Evolutionary conservation across 106 monocot genomes (phyloP), one percentile per base, ranked within the genome.

Genomic region (Xerophyta viscosa): DNA sequence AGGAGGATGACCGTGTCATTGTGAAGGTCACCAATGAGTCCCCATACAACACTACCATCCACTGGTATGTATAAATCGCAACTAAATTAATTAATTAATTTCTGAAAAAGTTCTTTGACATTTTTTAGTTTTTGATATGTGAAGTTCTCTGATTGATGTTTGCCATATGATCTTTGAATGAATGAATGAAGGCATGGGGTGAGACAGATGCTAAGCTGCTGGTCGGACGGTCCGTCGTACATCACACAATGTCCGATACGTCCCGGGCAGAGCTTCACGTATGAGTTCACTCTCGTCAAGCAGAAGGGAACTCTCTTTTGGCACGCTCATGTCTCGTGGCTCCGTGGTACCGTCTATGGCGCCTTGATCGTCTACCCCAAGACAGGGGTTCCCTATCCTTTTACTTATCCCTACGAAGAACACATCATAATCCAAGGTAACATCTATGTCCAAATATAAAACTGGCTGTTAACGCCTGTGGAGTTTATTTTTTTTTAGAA

Each of bases 311-410:
- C 72, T 4, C 54, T 77, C 2, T 42, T 65, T 33, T 77, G 70
- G 70, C 76, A 77, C 27, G 76, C 76, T 20, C 76, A 77, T 56
- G 31, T 70, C 30, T 65, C 64, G 23, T 77, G 76, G 76, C 52
- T 77, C 24, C 64, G 76, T 8, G 70, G 64, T 8, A 77, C 70
- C 0, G 65, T 77, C 8, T 53, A 77, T 24, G 76, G 76, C 12
- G 63, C 65, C 18, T 54, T 77, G 50, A 31, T 77, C 37, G 25
- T 77, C 23, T 70, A 70, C 20, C 76, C 76, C 19, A 77, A 70
- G 55, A 63, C 54, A 19, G 70, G 70, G 8, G 70, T 70, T 2
- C 59, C 76, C 19, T 70, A 70, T 50, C 76, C 76, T 7, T 77
- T 77, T 44, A 53, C 53, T 3, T 17, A 48, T 28, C 76, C 76